These are phyloP conservation scores for Monosporascus sp. DNA, from an alignment of 2,329 filamentous ascomycete genomes.

Conservation along the genomic window DNA sequence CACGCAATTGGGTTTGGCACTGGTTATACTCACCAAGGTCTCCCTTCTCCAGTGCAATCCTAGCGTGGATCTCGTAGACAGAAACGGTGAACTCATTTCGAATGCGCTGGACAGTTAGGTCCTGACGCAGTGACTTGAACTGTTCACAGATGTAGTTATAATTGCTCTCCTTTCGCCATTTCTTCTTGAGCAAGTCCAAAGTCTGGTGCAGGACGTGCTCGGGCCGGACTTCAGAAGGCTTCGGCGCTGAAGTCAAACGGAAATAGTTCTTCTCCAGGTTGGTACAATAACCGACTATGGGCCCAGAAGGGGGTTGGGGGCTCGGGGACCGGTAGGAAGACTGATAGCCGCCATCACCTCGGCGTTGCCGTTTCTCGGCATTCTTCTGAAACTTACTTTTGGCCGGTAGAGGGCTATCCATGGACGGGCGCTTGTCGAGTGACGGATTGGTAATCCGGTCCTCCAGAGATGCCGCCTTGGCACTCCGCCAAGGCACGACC, in stretches of 20 bases:
- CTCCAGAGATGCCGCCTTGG: constrained; percentile 55
- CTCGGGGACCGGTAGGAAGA: constrained; percentile 50
- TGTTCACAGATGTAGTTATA: constrained; percentile 98
- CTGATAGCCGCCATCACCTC: constrained; percentile 68
- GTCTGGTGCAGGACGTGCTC: constrained; percentile 75
- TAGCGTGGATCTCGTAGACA: constrained; percentile 95
- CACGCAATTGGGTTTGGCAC: constrained; percentile 96
- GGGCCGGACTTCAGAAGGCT: constrained; percentile 83
- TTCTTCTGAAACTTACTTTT: constrained; percentile 87
- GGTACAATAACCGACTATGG: constrained; percentile 81
- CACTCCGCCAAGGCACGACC: constrained; percentile 73
- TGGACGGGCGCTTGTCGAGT: constrained; percentile 39
- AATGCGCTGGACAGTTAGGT: constrained; percentile 95
- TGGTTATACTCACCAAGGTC: constrained; percentile 99
- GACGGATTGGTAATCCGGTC: constrained; percentile 66
- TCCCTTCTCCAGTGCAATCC: constrained; percentile 95
- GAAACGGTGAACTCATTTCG: constrained; percentile 94
- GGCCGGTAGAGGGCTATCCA: constrained; percentile 37
- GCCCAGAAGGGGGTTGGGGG: constrained; percentile 55
- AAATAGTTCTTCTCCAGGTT: constrained; percentile 90
- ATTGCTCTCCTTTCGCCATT: constrained; percentile 90
- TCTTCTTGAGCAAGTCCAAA: constrained; percentile 83
- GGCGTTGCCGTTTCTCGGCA: constrained; percentile 82
- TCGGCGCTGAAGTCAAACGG: constrained; percentile 83
- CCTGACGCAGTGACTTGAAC: constrained; percentile 97